Evolutionary conservation across 805 yeast genomes (phyloP).

Genomic region (Candida ficus): DNA sequence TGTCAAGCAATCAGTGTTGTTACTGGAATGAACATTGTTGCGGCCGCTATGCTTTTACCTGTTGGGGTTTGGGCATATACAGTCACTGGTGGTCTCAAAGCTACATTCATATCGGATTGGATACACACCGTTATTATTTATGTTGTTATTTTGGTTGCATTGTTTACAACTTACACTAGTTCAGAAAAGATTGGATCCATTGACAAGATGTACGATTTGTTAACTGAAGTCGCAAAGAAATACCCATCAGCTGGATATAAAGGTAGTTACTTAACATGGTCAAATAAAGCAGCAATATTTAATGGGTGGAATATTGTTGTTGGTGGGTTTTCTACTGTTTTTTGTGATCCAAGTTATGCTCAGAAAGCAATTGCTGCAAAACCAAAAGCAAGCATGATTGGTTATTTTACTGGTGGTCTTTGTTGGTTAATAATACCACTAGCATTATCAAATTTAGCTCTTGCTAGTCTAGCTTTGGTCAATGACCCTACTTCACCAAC

Average conservation of each 20-base stretch:
- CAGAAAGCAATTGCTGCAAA: conserved; percentile 40
- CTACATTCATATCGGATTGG: conserved; percentile 45
- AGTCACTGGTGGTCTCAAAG: conserved; percentile 41
- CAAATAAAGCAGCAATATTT: conserved; percentile 12
- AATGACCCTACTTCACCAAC: conserved; percentile 58
- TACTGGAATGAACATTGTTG: conserved; percentile 40
- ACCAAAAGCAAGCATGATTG: conserved; percentile 29
- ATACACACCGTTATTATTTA: conserved; percentile 30
- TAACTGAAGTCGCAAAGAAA: background rate
- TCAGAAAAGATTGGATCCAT: conserved; percentile 12
- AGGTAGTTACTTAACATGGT: background rate
- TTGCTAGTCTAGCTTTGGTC: conserved; percentile 67
- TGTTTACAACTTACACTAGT: conserved; percentile 25
- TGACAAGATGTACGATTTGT: conserved; percentile 1
- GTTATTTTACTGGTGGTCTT: conserved; percentile 56
- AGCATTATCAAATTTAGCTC: conserved; percentile 70
- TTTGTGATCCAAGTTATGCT: conserved; percentile 34
- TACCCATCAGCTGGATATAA: background rate
- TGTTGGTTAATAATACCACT: conserved; percentile 88
- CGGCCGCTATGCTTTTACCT: conserved; percentile 38
- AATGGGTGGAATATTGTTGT: conserved; percentile 27
- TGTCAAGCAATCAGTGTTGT: conserved; percentile 33
- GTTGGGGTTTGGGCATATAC: conserved; percentile 42
- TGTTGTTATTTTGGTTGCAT: conserved; percentile 27
- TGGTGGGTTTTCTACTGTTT: conserved; percentile 29